These are phyloP conservation scores for Penicillium palitans DNA, from an alignment of 2,329 filamentous ascomycete genomes.

Conservation along the genomic window DNA sequence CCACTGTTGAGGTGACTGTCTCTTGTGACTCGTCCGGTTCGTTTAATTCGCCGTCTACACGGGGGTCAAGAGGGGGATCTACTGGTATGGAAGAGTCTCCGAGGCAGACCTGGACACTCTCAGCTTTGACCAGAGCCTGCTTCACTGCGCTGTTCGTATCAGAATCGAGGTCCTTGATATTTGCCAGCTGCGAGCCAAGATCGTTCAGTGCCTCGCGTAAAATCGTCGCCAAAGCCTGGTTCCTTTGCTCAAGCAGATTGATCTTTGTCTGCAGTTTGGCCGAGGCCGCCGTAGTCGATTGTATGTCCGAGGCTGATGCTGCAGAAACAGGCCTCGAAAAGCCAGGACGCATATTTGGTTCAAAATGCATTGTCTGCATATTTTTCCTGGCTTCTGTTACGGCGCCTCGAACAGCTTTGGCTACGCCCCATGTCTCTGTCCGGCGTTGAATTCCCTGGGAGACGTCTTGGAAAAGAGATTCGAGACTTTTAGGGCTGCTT, in stretches of 20 bases:
- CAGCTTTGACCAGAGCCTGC: conserved; percentile 42
- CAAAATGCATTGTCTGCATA: conserved; percentile 48
- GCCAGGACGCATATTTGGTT: conserved; percentile 32
- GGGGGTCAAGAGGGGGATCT: conserved; percentile 10
- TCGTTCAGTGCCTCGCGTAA: conserved; percentile 45
- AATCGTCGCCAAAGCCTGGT: conserved; percentile 42
- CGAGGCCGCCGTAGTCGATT: conserved; percentile 15
- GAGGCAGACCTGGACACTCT: conserved; percentile 47
- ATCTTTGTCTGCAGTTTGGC: conserved; percentile 36
- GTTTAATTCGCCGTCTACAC: conserved; percentile 6
- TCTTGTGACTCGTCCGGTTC: not conserved
- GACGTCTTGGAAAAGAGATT: conserved; percentile 50
- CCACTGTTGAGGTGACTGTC: not conserved
- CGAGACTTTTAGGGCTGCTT: conserved; percentile 44
- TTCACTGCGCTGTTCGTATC: conserved; percentile 35
- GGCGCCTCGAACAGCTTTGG: conserved; percentile 51
- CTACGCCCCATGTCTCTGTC: conserved; percentile 51
- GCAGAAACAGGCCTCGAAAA: conserved; percentile 1
- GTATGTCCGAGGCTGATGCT: conserved; percentile 1
- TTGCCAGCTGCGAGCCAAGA: conserved; percentile 38
- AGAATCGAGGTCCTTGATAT: conserved; percentile 26
- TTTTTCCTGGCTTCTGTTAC: conserved; percentile 49
- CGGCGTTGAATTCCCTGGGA: conserved; percentile 50
- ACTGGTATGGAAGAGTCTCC: conserved; percentile 40
- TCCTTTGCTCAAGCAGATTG: conserved; percentile 41